A percentile compares a stretch with the other conserved stretches of the same genome.
Evolutionary conservation across 805 yeast species (phyloP).

Genomic region (Debaryomyces maramus): DNA sequence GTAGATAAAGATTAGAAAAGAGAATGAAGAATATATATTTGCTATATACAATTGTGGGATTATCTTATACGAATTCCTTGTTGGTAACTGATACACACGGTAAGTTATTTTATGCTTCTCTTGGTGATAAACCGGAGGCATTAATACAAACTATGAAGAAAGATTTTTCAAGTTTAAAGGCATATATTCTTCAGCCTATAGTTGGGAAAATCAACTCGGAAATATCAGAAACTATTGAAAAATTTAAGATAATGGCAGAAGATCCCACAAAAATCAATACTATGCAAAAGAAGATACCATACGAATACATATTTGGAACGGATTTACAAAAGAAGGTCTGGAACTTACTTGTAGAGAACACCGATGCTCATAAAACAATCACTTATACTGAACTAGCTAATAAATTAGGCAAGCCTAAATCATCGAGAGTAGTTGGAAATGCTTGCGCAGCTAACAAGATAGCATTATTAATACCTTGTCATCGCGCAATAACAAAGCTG

Average conservation of each 20-base stretch:
- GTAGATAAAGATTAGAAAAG: too few species aligned
- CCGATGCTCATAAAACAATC: constrained; percentile 27
- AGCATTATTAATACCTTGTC: constrained; percentile 45
- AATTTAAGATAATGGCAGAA: constrained; percentile 9
- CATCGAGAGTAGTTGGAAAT: constrained; percentile 41
- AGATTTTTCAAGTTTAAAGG: not conserved
- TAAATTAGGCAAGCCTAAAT: constrained; percentile 25
- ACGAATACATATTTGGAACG: constrained; percentile 37
- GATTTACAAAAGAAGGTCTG: constrained; percentile 39
- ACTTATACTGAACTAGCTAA: constrained; percentile 35
- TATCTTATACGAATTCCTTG: constrained; percentile 10
- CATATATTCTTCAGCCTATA: not conserved
- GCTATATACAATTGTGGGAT: constrained; percentile 13
- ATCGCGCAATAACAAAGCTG: constrained; percentile 33
- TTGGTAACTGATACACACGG: constrained; percentile 18
- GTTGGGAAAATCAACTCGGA: not conserved
- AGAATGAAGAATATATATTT: constrained; percentile 5
- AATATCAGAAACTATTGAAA: constrained; percentile 8
- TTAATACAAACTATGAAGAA: not conserved
- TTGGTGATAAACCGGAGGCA: constrained; percentile 12
- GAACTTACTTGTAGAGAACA: constrained; percentile 24
- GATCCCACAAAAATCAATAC: constrained; percentile 11
- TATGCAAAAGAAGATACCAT: not conserved
- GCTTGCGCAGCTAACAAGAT: constrained; percentile 42
- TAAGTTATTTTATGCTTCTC: constrained; percentile 19